Percentiles rank a stretch among this genome's conserved stretches.
These are phyloP conservation scores for Curvularia sp. DNA, from an alignment of 2,329 filamentous ascomycete species.

Conservation along the genomic window DNA sequence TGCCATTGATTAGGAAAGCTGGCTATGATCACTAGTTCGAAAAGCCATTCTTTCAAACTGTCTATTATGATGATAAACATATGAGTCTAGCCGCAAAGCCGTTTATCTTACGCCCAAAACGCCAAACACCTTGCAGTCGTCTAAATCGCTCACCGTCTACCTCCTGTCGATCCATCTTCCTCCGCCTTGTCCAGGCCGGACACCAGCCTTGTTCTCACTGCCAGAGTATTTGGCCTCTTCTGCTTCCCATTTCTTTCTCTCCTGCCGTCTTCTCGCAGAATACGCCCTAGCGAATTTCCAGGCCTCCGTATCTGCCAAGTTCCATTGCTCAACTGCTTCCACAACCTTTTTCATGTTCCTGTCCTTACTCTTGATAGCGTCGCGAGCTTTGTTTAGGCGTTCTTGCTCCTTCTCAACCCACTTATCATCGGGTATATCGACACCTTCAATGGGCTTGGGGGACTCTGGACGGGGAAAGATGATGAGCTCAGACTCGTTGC, in stretches of 20 bases:
- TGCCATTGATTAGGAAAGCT: background rate
- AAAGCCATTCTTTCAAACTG: background rate
- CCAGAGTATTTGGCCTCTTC: conserved; percentile 71
- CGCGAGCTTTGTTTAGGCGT: conserved; percentile 63
- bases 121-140: conserved; percentile 8
- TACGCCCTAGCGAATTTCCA: conserved; percentile 78
- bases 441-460: conserved; percentile 60
- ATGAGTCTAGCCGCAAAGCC: background rate
- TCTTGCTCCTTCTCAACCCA: conserved; percentile 63
- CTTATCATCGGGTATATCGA: conserved; percentile 58
- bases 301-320: conserved; percentile 75
- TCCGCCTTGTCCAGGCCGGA: conserved; percentile 51
- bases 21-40: background rate
- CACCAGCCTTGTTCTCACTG: conserved; percentile 62
- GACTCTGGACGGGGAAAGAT: conserved; percentile 53
- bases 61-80: background rate
- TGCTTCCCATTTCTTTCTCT: conserved; percentile 73
- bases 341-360: conserved; percentile 39
- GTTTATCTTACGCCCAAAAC: background rate
- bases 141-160: conserved; percentile 1
- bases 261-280: conserved; percentile 67
- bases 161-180: conserved; percentile 46
- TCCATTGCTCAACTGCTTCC: conserved; percentile 59
- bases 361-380: conserved; percentile 48
- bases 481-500: conserved; percentile 64